Evolutionary conservation across 805 yeast genomes (phyloP).

Genomic region (Kluyveromyces aestuarii): DNA sequence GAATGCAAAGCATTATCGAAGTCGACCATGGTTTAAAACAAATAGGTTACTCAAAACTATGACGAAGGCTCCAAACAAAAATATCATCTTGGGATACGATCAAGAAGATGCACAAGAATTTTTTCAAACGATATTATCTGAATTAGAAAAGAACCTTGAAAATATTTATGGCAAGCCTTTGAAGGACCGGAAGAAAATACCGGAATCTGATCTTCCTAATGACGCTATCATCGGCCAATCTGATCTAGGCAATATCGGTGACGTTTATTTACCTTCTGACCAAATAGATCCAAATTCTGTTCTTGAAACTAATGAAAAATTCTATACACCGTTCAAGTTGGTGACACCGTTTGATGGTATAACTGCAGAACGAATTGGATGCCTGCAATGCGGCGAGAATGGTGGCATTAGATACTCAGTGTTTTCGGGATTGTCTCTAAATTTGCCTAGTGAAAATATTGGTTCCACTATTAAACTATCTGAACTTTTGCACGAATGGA

Average conservation of each 20-base stretch:
- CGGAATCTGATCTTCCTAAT: slow-evolving; percentile 24
- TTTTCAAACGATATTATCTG: slow-evolving; percentile 67
- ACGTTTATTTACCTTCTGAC: slow-evolving; percentile 59
- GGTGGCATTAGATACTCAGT: slow-evolving; percentile 86
- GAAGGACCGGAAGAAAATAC: slow-evolving; percentile 21
- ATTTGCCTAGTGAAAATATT: slow-evolving; percentile 44
- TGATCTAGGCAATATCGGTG: slow-evolving; percentile 48
- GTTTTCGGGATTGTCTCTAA: slow-evolving; percentile 62
- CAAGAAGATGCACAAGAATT: slow-evolving; percentile 98
- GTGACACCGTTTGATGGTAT: slow-evolving; percentile 90
- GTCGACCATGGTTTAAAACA: slow-evolving; percentile 52
- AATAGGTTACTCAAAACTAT: slow-evolving; percentile 51
- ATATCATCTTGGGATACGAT: slow-evolving; percentile 72
- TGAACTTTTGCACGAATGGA: slow-evolving; percentile 57
- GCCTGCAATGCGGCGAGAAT: slow-evolving; percentile 83
- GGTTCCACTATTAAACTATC: slow-evolving; percentile 38
- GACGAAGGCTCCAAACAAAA: slow-evolving; percentile 72
- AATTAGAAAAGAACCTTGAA: slow-evolving; percentile 42
- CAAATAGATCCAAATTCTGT: slow-evolving; percentile 66
- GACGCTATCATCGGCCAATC: slow-evolving; percentile 34
- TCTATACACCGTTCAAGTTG: slow-evolving; percentile 42
- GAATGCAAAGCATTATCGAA: slow-evolving; percentile 45
- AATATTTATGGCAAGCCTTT: slow-evolving; percentile 15
- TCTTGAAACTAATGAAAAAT: slow-evolving; percentile 30
- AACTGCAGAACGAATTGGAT: slow-evolving; percentile 82